These are phyloP conservation scores for Epithemia pelagica DNA, from an alignment of 108 stramenopile genomes.

Conservation along the genomic window DNA sequence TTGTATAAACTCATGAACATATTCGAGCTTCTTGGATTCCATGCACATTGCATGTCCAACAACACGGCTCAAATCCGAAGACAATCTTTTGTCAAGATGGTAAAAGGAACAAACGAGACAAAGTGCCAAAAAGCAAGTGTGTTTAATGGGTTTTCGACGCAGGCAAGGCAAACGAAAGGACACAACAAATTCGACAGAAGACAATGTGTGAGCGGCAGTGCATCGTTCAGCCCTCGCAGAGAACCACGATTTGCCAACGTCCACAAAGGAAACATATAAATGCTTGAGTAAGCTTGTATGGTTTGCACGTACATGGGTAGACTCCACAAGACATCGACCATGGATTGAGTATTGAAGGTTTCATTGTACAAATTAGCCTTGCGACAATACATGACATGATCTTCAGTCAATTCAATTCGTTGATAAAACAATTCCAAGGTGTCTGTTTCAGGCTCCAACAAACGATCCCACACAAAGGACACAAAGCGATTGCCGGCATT, in stretches of 20 bases:
- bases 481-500: constrained; percentile 79
- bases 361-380: constrained; percentile 84
- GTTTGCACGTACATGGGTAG: constrained; percentile 72
- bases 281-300: too few species aligned
- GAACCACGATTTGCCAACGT: too few species aligned
- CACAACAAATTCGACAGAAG: constrained; percentile 1
- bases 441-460: constrained; percentile 34
- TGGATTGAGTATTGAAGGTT: constrained; percentile 73
- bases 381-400: constrained; percentile 84
- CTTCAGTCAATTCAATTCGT: constrained; percentile 56
- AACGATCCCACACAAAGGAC: constrained; percentile 55
- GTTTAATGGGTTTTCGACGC: too few species aligned
- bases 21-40: constrained; percentile 58
- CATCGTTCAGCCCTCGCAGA: too few species aligned
- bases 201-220: too few species aligned
- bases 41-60: constrained; percentile 72
- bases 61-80: constrained; percentile 60
- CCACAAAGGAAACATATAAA: too few species aligned
- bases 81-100: constrained; percentile 33
- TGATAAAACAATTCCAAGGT: constrained; percentile 60
- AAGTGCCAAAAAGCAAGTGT: too few species aligned
- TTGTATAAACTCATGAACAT: constrained; percentile 51
- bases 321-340: constrained; percentile 79
- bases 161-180: too few species aligned
- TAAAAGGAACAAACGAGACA: constrained; percentile 6